Evolutionary conservation across 176 grass and related monocot genomes (phyloP).

Genomic region (Stipa capillata): DNA sequence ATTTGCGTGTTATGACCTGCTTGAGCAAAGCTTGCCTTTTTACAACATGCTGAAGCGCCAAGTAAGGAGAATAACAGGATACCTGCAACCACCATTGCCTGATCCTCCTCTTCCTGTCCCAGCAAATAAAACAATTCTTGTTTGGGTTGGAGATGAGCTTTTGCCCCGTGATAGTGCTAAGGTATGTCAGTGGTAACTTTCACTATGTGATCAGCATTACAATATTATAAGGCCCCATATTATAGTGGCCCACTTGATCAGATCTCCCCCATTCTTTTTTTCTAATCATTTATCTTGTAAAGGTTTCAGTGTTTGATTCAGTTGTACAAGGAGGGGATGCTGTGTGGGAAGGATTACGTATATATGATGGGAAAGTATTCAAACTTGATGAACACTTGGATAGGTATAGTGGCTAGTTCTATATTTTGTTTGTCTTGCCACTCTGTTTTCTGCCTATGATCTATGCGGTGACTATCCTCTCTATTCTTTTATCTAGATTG

Average conservation of each 20-base stretch:
- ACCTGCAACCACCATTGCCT: slow-evolving; percentile 30
- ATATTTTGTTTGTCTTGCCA: slow-evolving; percentile 4
- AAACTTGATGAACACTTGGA: slow-evolving; percentile 97
- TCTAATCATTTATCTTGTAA: slow-evolving; percentile 31
- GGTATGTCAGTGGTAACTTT: slow-evolving; percentile 37
- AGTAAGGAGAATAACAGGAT: slow-evolving; percentile 40
- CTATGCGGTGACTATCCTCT: neutral
- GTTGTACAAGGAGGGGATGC: slow-evolving; percentile 99
- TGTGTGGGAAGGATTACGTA: slow-evolving; percentile 91
- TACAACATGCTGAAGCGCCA: slow-evolving; percentile 83
- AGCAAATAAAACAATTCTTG: slow-evolving; percentile 84
- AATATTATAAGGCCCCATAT: too few species aligned
- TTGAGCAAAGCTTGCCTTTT: slow-evolving; percentile 91
- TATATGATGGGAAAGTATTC: slow-evolving; percentile 89
- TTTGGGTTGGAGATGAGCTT: slow-evolving; percentile 89
- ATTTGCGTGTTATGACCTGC: slow-evolving; percentile 66
- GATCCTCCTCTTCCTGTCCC: slow-evolving; percentile 84
- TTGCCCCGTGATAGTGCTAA: slow-evolving; percentile 80
- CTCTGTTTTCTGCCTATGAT: slow-evolving; percentile 1
- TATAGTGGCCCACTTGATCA: neutral
- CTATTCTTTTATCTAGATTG: slow-evolving; percentile 44
- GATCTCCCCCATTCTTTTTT: neutral
- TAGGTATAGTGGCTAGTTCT: slow-evolving; percentile 41
- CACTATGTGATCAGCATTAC: neutral
- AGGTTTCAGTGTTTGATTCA: slow-evolving; percentile 97